phyloP scores from a whole-genome alignment of 164 flowering plant species.

The Houttuynia cordata region DNA sequence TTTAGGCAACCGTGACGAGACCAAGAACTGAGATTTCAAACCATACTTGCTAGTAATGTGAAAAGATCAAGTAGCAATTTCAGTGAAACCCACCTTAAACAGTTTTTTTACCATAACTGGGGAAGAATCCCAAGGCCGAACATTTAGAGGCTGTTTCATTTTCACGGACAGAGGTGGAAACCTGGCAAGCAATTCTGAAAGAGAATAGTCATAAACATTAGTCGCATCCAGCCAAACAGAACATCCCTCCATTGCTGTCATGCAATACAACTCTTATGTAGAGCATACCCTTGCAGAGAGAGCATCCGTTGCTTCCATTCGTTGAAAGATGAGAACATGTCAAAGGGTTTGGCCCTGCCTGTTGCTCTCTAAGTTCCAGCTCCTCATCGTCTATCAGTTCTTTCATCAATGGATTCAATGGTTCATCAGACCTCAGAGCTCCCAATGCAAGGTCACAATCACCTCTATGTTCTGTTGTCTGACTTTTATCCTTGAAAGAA shows the following conservation, averaged over 20 bases:
- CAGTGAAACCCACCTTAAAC: slow-evolving; percentile 50
- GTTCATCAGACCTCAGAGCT: slow-evolving; percentile 21
- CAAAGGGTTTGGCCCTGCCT: slow-evolving; percentile 49
- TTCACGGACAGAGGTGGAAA: slow-evolving; percentile 80
- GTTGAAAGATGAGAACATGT: slow-evolving; percentile 54
- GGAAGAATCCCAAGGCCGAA: slow-evolving; percentile 83
- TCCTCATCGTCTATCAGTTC: slow-evolving; percentile 81
- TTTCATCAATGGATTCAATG: slow-evolving; percentile 16
- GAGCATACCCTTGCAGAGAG: slow-evolving; percentile 77
- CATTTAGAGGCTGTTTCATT: slow-evolving; percentile 70
- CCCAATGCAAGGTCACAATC: slow-evolving; percentile 62
- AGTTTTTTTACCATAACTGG: slow-evolving; percentile 65
- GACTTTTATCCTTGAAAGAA: slow-evolving; percentile 15
- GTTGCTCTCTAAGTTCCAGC: slow-evolving; percentile 70
- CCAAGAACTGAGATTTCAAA: too few relatives aligned
- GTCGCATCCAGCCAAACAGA: background rate
- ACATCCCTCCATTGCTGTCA: background rate
- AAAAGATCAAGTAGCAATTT: background rate
- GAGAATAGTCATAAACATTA: slow-evolving; percentile 5
- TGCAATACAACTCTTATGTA: background rate
- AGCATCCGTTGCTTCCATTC: slow-evolving; percentile 43
- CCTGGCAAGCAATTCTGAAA: slow-evolving; percentile 67
- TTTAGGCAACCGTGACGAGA: too few relatives aligned
- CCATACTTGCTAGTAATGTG: too few relatives aligned
- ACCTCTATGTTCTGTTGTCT: slow-evolving; percentile 21